Percentiles rank a stretch among this genome's conserved stretches.
Conservation (phyloP, 208 protist genomes). For the Wallacemonas rigidus region DNA sequence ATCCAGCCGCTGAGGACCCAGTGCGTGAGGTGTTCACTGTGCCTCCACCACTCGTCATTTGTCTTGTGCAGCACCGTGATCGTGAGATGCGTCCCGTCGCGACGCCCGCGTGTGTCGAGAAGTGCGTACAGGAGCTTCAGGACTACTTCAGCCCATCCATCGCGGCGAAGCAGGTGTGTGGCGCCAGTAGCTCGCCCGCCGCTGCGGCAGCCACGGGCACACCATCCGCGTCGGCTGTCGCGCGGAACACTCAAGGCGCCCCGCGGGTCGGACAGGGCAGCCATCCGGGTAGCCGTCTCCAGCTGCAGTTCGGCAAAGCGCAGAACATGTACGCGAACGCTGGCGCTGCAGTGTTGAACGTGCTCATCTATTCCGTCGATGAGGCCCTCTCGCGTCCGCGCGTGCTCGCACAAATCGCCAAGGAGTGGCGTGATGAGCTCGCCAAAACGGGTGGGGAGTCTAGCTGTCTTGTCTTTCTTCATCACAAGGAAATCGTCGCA, state of each 20-base stretch:
- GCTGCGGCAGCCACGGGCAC: neutral
- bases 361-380: slow-evolving; percentile 66
- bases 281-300: slow-evolving; percentile 45
- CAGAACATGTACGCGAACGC: slow-evolving; percentile 44
- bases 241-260: neutral
- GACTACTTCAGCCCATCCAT: slow-evolving; percentile 43
- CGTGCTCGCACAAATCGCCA: slow-evolving; percentile 47
- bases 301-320: slow-evolving; percentile 70
- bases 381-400: slow-evolving; percentile 52
- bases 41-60: slow-evolving; percentile 53
- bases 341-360: slow-evolving; percentile 50
- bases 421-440: slow-evolving; percentile 57
- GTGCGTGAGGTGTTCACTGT: slow-evolving; percentile 30
- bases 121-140: slow-evolving; percentile 65
- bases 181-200: slow-evolving; percentile 14
- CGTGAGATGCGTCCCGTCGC: slow-evolving; percentile 36
- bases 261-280: slow-evolving; percentile 16
- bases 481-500: slow-evolving; percentile 57
- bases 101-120: slow-evolving; percentile 61
- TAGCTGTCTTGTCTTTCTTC: slow-evolving; percentile 60
- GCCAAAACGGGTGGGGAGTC: slow-evolving; percentile 43
- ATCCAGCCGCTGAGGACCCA: neutral
- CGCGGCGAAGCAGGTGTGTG: slow-evolving; percentile 34
- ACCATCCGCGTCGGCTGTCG: no score
- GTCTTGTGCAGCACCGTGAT: slow-evolving; percentile 66